A percentile compares a stretch with the other conserved stretches of the same genome.
These are phyloP conservation scores for Nigrospora sphaerica DNA, from an alignment of 2,329 filamentous ascomycete genomes.

Conservation along the genomic window DNA sequence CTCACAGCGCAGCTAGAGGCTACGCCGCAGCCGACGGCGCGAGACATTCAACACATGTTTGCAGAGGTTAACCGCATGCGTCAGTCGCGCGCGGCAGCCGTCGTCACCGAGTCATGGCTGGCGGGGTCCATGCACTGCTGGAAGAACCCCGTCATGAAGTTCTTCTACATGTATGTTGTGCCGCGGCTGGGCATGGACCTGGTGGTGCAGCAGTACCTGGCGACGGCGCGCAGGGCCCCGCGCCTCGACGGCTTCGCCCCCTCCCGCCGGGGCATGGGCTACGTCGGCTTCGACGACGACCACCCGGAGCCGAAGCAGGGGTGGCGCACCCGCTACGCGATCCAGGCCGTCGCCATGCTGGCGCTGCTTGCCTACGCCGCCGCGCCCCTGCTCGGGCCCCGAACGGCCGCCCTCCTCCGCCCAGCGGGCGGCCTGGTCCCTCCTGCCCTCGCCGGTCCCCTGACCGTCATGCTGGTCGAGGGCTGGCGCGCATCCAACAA, in stretches of 20 bases:
- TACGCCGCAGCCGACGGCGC: neutral
- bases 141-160: neutral
- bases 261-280: neutral
- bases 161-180: neutral
- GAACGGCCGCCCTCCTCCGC: neutral
- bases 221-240: neutral
- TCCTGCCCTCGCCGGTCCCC: neutral
- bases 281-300: neutral
- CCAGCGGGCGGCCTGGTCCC: neutral
- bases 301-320: neutral
- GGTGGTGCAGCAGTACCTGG: neutral
- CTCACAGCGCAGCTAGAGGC: neutral
- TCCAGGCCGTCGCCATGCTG: neutral
- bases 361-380: neutral
- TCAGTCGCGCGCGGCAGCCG: neutral
- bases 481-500: conserved; percentile 1
- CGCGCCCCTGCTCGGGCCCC: neutral
- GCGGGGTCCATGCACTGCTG: conserved; percentile 1
- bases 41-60: neutral
- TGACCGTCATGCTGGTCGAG: neutral
- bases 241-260: neutral
- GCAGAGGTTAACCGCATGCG: neutral
- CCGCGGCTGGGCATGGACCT: neutral
- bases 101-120: neutral
- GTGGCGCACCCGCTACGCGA: neutral